Evolutionary conservation across 2,329 filamentous ascomycete genomes (phyloP), one percentile per base, ranked within the genome.

Genomic region (Aspergillus candidus): DNA sequence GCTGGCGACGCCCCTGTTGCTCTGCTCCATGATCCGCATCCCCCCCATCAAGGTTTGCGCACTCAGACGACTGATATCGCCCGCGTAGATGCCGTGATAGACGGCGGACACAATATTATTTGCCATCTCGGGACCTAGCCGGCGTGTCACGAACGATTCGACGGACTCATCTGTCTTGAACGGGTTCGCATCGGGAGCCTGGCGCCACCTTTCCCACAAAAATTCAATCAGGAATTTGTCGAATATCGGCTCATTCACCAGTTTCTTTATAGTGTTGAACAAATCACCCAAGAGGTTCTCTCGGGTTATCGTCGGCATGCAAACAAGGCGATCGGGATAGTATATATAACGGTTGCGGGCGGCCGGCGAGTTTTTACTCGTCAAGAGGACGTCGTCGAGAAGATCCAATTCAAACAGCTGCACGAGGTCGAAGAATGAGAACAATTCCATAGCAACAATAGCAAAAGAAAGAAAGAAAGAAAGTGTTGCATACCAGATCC

Each of bases 71-170:
- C 86, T 81, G 38, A 94, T 80, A 66, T 96, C 86, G 4, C 93
- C 93, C 15, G 90, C 93, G 65, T 94, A 95, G 46, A 97, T 88
- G 34, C 93, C 93, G 65, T 97, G 93, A 41, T 88, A 67, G 2
- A 81, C 61, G 1, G 83, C 88, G 4, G 88, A 95, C 6, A 81
- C 67, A 13, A 95, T 42, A 56, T 94, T 90, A 54, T 93, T 75
- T 11, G 80, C 80, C 6, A 86, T 51, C 30, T 72, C 63, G 15
- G 73, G 70, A 35, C 75, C 73, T 12, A 83, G 62, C 6, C 79
- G 66, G 27, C 80, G 70, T 2, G 69, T 65, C 6, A 88, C 61
- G 59, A 84, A 91, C 1, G 77, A 74, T 27, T 78, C 82, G n/a
- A 93, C 70, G 1, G 85, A 87, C 62, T 89, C 81, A 58, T 93